Conservation (phyloP, 257 asterid species). For the Solanum chiquidenum region DNA sequence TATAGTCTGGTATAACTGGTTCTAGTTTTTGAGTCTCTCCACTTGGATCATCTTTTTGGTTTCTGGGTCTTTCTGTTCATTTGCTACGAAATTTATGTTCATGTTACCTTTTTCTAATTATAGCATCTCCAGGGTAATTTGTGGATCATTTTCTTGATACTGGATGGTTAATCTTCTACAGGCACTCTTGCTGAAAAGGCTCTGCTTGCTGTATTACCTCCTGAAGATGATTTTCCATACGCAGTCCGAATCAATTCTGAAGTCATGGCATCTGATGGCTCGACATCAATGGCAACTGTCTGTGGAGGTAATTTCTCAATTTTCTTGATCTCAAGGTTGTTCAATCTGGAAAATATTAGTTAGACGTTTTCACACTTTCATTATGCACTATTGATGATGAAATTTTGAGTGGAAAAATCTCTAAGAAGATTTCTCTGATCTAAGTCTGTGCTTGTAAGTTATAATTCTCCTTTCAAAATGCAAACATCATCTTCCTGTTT, state of each 20-base stretch:
- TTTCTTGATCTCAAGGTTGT: background rate
- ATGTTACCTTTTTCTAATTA: background rate
- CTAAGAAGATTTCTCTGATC: background rate
- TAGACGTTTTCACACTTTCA: background rate
- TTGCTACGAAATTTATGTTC: background rate
- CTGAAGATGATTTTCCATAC: conserved; percentile 74
- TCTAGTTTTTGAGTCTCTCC: background rate
- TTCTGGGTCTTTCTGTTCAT: background rate
- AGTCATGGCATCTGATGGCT: conserved; percentile 99
- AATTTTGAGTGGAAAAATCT: background rate
- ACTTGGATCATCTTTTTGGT: background rate
- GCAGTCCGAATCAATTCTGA: conserved; percentile 90
- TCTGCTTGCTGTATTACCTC: conserved; percentile 78
- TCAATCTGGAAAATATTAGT: background rate
- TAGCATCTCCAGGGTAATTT: background rate
- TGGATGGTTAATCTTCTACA: conserved; percentile 14
- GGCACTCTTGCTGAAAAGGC: conserved; percentile 99
- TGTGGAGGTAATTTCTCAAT: conserved; percentile 66
- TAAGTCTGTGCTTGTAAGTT: background rate
- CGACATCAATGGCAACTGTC: conserved; percentile 98
- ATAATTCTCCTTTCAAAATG: conserved; percentile 1
- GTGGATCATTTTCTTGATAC: conserved; percentile 1
- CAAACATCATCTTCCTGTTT: background rate
- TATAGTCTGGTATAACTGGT: background rate
- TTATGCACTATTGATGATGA: background rate